Base-by-base conservation (phyloP, 345 rosid species). In the Bruguiera gymnorhiza region DNA sequence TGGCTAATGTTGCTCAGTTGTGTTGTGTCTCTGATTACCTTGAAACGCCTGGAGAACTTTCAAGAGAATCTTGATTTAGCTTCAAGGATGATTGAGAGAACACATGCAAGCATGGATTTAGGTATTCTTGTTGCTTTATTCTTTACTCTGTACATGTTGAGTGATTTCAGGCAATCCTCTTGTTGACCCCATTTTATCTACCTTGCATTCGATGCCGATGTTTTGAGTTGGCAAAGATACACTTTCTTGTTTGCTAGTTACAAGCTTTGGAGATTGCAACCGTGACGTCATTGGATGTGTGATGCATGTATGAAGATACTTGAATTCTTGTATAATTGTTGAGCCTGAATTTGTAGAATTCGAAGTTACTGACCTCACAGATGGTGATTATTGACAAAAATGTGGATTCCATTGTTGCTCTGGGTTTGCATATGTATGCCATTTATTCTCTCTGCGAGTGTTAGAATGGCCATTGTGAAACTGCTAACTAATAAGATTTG, bases 21-120 rank as follows among this genome's bases (percentile, higher is more conserved):
- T 77, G 80, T 24, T 94, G 97, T 53, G 78, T 79, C 60, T 89
- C 95, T 16, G 98, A 94, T 62, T 89, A 87, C 82, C 97, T 94
- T 8, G 98, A 94, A 72, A 91, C 88, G 98, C 87, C 83, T 1
- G 95, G 89, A 73, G 96, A 89, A 62, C 91, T 76, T 63, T 88
- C 96, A 1, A 88, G 85, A 76, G 97, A 91, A 91, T 79, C 82
- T 94, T 0, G 91, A 30, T 30, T 89, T 24, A 58, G 92, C 83
- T 69, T 87, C 90, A 63, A 83, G 84, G 83, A 90, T 82, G 72
- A 84, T 86, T 55, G 90, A 87, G 75, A 80, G 92, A 76, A 87
- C 88, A 63, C 86, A 90, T 71, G 90, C 88, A 30, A 89, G 92
- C 76, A 87, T 79, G 5, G 92, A 87, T 89, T 30, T 30, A 83